Base-by-base conservation (phyloP, 306 rosid species). In the Boehmeria nivea region DNA sequence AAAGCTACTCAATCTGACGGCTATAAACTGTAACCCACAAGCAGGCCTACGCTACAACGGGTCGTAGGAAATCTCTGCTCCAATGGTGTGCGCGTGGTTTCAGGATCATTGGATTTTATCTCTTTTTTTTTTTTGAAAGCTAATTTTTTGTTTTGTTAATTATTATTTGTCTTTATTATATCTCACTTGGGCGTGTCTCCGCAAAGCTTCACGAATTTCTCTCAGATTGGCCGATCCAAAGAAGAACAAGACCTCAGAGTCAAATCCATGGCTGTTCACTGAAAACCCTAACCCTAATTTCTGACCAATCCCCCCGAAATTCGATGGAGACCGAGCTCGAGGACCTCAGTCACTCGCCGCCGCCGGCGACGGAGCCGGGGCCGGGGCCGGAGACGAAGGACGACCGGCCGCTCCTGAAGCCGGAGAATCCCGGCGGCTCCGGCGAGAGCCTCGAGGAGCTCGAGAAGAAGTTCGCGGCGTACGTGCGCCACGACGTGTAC, bases 391-490 rank as follows among this genome's bases (percentile, higher is more conserved):
- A 15, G 58, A 52, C 10, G 74, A 75, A 75, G 10, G 88, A 84
- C 17, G 85, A 87, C 46, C 82, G 76, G 24, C 99, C 96, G 18
- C 94, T 93, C 0, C 91, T 87, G 27, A 87, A 77, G 51, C 59
- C 89, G 17, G 87, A 76, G 16, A 6, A 45, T 86, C 40, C 17
- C 22, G 48, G 19, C 69, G 17, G 17, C 63, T 2, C 44, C 5
- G 16, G 57, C 33, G 76, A 67, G 20, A 76, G 24, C 54, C 62
- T 78, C 12, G 65, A 80, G 21, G 96, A 84, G 27, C 76, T 87
- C 2, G 93, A 91, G 70, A 85, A 78, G 79, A 87, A 85, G 68
- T 93, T 48, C 73, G 89, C 94, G 0, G 87, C 99, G 0, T 93
- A 36, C 63, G 96, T 75, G 20, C 72, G 99, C 0, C 68, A 61